A percentile compares a stretch with the other conserved stretches of the same genome.
Evolutionary conservation across 2,329 filamentous ascomycete genomes (phyloP).

Genomic region (Zalaria sp.): DNA sequence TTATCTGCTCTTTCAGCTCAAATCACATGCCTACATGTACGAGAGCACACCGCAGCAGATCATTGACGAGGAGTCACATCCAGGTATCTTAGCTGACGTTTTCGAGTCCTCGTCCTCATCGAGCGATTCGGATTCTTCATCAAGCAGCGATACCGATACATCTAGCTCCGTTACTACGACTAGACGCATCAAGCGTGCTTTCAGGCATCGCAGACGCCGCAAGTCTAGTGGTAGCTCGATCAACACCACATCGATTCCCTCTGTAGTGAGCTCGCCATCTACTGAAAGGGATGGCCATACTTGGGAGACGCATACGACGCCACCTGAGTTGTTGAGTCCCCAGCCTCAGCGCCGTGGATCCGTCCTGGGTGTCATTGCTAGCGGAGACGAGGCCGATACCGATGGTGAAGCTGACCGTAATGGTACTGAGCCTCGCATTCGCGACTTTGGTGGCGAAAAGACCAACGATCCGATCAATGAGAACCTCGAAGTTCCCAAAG

Average conservation of each 20-base stretch:
- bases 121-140: slow-evolving; percentile 35
- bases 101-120: slow-evolving; percentile 55
- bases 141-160: slow-evolving; percentile 49
- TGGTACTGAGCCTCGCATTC: slow-evolving; percentile 20
- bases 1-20: slow-evolving; percentile 81
- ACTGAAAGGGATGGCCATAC: slow-evolving; percentile 23
- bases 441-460: slow-evolving; percentile 30
- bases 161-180: slow-evolving; percentile 58
- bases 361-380: slow-evolving; percentile 26
- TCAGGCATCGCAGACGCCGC: slow-evolving; percentile 55
- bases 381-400: slow-evolving; percentile 40
- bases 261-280: slow-evolving; percentile 30
- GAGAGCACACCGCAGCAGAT: slow-evolving; percentile 84
- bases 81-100: slow-evolving; percentile 70
- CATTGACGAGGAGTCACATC: slow-evolving; percentile 81
- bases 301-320: slow-evolving; percentile 18
- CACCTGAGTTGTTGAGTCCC: slow-evolving; percentile 1
- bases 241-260: slow-evolving; percentile 37
- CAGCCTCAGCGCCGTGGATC: slow-evolving; percentile 20
- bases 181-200: slow-evolving; percentile 61
- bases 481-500: slow-evolving; percentile 20
- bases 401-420: slow-evolving; percentile 28
- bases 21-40: slow-evolving; percentile 84
- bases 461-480: slow-evolving; percentile 1
- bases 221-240: slow-evolving; percentile 64